Evolutionary conservation across 352 stramenopile species (phyloP).

Genomic region (Thalassiosira oceanica): DNA sequence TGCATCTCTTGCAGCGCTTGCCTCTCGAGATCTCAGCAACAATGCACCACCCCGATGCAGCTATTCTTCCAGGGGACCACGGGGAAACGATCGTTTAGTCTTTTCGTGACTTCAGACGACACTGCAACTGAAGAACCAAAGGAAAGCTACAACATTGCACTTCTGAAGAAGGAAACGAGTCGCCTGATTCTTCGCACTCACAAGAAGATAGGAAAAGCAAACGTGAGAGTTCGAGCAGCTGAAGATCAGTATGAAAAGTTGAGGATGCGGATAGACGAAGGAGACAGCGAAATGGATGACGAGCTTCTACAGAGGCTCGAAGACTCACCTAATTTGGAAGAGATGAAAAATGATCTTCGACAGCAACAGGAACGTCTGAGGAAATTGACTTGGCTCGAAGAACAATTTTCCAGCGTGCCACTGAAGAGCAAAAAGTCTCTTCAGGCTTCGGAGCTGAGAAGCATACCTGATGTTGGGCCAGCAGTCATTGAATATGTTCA

Average conservation of each 20-base stretch:
- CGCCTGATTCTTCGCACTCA: conserved; percentile 58
- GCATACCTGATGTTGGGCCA: conserved; percentile 34
- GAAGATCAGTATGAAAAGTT: conserved; percentile 52
- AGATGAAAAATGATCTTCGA: conserved; percentile 51
- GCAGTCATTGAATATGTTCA: conserved; percentile 43
- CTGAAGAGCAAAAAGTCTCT: conserved; percentile 64
- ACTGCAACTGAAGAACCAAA: background rate
- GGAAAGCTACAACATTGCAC: conserved; percentile 45
- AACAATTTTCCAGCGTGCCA: conserved; percentile 35
- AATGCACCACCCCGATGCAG: no score
- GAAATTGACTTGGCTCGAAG: conserved; percentile 69
- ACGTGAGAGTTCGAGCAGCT: conserved; percentile 45
- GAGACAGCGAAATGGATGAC: conserved; percentile 24
- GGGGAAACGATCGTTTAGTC: conserved; percentile 15
- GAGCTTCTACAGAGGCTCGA: conserved; percentile 61
- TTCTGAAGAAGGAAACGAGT: conserved; percentile 71
- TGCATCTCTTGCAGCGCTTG: no score
- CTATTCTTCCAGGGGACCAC: no score
- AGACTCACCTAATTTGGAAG: conserved; percentile 56
- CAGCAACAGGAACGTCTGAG: conserved; percentile 55
- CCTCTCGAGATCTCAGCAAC: no score
- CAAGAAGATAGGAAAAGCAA: conserved; percentile 79
- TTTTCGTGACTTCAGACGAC: conserved; percentile 28
- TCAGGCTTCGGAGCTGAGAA: conserved; percentile 39
- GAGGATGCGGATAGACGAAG: conserved; percentile 14